These are phyloP conservation scores for Hamigera avellanea DNA, from an alignment of 495 filamentous ascomycete species.

Conservation along the genomic window DNA sequence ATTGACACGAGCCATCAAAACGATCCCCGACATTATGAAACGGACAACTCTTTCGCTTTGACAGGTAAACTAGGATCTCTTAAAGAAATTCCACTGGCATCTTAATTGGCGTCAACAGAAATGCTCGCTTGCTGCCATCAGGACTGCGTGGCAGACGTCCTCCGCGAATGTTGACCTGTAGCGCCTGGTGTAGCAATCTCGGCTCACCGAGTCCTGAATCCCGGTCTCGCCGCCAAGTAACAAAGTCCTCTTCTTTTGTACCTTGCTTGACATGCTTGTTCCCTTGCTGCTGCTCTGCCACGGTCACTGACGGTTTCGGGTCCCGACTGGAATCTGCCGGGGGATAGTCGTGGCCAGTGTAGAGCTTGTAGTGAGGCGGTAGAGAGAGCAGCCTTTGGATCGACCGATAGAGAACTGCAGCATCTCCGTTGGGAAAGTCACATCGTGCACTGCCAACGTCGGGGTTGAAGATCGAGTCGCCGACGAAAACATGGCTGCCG, in stretches of 20 bases:
- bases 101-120: too few species aligned
- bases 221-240: constrained; percentile 29
- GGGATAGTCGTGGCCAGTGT: constrained; percentile 36
- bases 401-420: constrained; percentile 22
- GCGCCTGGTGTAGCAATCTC: constrained; percentile 38
- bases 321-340: constrained; percentile 10
- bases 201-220: constrained; percentile 39
- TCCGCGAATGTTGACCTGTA: constrained; percentile 49
- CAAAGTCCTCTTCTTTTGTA: constrained; percentile 30
- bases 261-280: constrained; percentile 40
- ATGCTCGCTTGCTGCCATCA: too few species aligned
- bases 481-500: constrained; percentile 42
- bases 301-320: constrained; percentile 29
- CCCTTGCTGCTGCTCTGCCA: constrained; percentile 27
- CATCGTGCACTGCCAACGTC: constrained; percentile 43
- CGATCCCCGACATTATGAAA: too few species aligned
- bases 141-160: constrained; percentile 43
- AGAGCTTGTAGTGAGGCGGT: constrained; percentile 24
- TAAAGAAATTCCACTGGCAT: too few species aligned
- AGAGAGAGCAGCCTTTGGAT: constrained; percentile 30
- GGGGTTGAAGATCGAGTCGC: constrained; percentile 42
- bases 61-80: too few species aligned
- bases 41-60: too few species aligned
- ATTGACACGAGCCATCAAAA: too few species aligned
- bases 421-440: constrained; percentile 40